A percentile compares a stretch with the other conserved stretches of the same genome.
These are phyloP conservation scores for Naganishia vaughanmartiniae DNA, from an alignment of 768 basidiomycete species.

Conservation along the genomic window DNA sequence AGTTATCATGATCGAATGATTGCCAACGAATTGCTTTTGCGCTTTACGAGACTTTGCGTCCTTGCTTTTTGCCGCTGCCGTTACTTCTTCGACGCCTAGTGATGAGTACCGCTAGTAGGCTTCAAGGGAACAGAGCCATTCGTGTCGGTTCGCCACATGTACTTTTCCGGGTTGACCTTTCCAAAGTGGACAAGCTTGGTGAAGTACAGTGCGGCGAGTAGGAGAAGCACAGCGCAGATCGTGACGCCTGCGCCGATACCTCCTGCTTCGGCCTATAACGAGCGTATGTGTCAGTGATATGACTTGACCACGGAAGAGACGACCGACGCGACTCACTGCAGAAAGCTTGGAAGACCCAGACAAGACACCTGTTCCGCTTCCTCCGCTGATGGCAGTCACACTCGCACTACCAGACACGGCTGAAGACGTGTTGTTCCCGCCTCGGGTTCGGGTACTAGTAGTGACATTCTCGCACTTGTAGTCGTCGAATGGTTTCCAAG, in stretches of 20 bases:
- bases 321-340: background rate
- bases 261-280: slow-evolving; percentile 5
- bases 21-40: background rate
- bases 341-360: slow-evolving; percentile 1
- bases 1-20: background rate
- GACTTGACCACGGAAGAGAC: background rate
- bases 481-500: slow-evolving; percentile 15
- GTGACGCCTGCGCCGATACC: slow-evolving; percentile 17
- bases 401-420: background rate
- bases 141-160: slow-evolving; percentile 23
- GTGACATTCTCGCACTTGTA: slow-evolving; percentile 18
- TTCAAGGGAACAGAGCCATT: slow-evolving; percentile 14
- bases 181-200: slow-evolving; percentile 20
- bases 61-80: background rate
- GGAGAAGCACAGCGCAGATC: background rate
- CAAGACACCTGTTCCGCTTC: slow-evolving; percentile 1
- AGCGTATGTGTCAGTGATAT: too few relatives aligned
- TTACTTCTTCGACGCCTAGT: background rate
- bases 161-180: slow-evolving; percentile 14
- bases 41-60: too few relatives aligned
- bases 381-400: background rate
- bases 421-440: slow-evolving; percentile 17
- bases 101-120: slow-evolving; percentile 8
- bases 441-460: slow-evolving; percentile 16
- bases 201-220: slow-evolving; percentile 6